Evolutionary conservation across 805 yeast species (phyloP).

Genomic region (Starmerella apis): DNA sequence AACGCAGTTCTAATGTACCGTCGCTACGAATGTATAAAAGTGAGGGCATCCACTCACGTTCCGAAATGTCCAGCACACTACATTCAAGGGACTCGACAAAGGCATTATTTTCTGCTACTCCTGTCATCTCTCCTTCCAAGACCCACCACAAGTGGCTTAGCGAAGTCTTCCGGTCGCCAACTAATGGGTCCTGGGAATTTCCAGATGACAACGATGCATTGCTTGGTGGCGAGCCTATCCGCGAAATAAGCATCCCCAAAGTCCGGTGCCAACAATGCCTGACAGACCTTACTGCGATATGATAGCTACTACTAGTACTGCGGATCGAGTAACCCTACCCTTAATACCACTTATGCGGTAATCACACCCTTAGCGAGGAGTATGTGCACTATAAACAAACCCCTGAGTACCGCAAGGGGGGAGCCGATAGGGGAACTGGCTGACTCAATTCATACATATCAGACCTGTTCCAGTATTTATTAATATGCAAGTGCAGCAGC

Average conservation of each 20-base stretch:
- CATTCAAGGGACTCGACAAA: conserved; percentile 11
- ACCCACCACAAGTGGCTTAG: conserved; percentile 16
- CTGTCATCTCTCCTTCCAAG: conserved; percentile 7
- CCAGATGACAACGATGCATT: conserved; percentile 1
- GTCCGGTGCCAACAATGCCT: not conserved
- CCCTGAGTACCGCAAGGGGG: not conserved
- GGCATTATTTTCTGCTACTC: not conserved
- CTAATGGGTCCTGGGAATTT: not conserved
- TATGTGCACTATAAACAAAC: not conserved
- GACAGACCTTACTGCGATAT: not conserved
- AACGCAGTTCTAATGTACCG: conserved; percentile 10
- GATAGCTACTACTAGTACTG: not conserved
- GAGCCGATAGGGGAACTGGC: not conserved
- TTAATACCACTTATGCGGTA: not conserved
- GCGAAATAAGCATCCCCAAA: conserved; percentile 17
- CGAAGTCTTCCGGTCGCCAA: conserved; percentile 15
- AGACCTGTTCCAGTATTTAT: too few species aligned
- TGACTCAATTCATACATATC: not conserved
- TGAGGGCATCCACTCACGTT: conserved; percentile 19
- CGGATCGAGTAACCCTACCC: conserved; percentile 3
- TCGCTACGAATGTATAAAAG: conserved; percentile 6
- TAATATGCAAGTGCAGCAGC: too few species aligned
- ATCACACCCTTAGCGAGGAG: not conserved
- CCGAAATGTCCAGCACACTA: conserved; percentile 18
- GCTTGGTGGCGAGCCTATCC: conserved; percentile 10